phyloP scores from a whole-genome alignment of 1,284 basidiomycete species.

The Wolfiporia cocos region DNA sequence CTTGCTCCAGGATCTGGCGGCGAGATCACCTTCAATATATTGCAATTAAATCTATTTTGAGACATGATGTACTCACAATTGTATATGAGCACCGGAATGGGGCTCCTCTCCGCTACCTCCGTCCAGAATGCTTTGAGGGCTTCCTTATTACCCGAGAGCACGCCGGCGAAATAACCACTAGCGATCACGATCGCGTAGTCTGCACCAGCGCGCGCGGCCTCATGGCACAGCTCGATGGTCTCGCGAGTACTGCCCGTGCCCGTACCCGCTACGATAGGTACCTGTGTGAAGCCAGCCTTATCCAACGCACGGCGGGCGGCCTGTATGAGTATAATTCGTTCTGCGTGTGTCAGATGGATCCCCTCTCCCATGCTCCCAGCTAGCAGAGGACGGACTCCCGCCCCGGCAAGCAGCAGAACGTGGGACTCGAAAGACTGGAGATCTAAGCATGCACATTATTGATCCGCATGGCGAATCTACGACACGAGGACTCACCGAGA shows the following conservation, averaged over 20 bases:
- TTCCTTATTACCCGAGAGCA: constrained; percentile 46
- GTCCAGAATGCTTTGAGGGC: constrained; percentile 76
- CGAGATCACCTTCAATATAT: not conserved
- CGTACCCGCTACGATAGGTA: constrained; percentile 78
- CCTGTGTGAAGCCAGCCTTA: constrained; percentile 45
- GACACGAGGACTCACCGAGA: constrained; percentile 53
- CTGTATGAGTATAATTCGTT: constrained; percentile 64
- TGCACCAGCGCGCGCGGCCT: constrained; percentile 76
- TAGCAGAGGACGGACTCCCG: constrained; percentile 71
- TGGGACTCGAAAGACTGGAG: constrained; percentile 67
- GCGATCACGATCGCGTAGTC: constrained; percentile 80
- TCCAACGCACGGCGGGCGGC: constrained; percentile 70
- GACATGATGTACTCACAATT: constrained; percentile 17
- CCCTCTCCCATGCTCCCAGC: constrained; percentile 81
- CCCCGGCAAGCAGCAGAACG: constrained; percentile 60
- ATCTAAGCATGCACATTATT: constrained; percentile 52
- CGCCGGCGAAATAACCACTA: constrained; percentile 82
- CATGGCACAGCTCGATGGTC: constrained; percentile 64
- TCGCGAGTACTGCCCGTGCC: constrained; percentile 78
- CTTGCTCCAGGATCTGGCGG: constrained; percentile 71
- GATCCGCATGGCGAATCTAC: not conserved
- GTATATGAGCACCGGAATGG: constrained; percentile 58
- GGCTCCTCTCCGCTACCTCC: constrained; percentile 70
- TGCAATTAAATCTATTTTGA: constrained; percentile 3
- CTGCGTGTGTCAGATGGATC: constrained; percentile 68